Base-by-base conservation (phyloP, 805 yeast species). In the Candida sonorensis region DNA sequence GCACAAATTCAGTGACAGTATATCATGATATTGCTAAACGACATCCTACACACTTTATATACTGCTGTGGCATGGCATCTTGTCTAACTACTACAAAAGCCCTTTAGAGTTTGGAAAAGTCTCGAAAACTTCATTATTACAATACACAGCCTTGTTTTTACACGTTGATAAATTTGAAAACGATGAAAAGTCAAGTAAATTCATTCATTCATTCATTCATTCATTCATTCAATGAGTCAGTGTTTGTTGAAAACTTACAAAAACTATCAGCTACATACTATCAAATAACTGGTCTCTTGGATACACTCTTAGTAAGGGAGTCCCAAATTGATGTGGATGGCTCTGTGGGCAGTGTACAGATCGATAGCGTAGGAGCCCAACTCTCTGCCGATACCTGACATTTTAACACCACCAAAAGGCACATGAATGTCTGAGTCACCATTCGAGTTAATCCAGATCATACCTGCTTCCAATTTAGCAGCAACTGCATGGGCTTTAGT, bases 381-480 rank as follows among this genome's bases (percentile, higher is more conserved):
- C 54, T 78, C 84, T 53, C 83, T 67, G 29, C 83, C 82, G 35
- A 74, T 62, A 45, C 85, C 84, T 50, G 74, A 64, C 67, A 67
- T 62, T 54, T 78, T 78, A 23, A 75, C 76, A 50, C 84, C 84
- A 29, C 85, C 85, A 41, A 78, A 78, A 33, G 84, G 84, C 39
- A 72, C 61, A 51, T 69, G 69, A 32, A 66, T 58, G 44, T 73
- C 75, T 9, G 69, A 64, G 38, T 72, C 77, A 48, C 75, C 75
- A 41, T 73, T 72, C 1, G 76, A 65, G 54, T 75, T 75, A 46
- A 75, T 65, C 75, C 76, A 75, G 27, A 74, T 68, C 64, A 67
- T 67, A 61, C 92, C 92, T 24, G 86, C 75, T 48, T 74, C 70
- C 34, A 81, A 53, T 59, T 66, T 71, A 48, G 66, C 66, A 27